phyloP scores from a whole-genome alignment of 2,329 filamentous ascomycete genomes.

The Zalaria sp. region DNA sequence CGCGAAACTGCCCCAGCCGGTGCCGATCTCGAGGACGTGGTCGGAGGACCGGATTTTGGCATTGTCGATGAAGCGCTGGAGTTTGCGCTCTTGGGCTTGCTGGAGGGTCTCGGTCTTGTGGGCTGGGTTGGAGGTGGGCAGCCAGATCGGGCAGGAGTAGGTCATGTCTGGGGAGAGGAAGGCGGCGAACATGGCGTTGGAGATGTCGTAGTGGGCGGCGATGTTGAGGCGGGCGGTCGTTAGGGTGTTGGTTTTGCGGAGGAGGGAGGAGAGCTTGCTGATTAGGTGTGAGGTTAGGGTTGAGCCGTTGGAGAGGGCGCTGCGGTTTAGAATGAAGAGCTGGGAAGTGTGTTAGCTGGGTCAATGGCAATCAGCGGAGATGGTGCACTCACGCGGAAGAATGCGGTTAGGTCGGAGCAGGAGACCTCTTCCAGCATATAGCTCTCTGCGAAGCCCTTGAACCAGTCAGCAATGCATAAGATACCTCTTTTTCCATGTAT shows the following conservation, averaged over 20 bases:
- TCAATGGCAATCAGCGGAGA: not conserved
- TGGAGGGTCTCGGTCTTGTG: conserved; percentile 44
- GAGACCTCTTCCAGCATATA: conserved; percentile 62
- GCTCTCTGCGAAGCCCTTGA: conserved; percentile 49
- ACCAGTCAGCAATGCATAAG: not conserved
- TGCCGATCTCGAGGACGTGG: conserved; percentile 62
- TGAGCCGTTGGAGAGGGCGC: conserved; percentile 47
- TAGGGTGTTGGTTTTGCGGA: conserved; percentile 32
- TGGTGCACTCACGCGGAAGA: conserved; percentile 35
- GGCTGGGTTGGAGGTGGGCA: conserved; percentile 25
- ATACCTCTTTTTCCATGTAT: not conserved
- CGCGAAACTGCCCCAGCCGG: conserved; percentile 62
- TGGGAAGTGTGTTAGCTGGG: conserved; percentile 15
- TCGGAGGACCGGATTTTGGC: conserved; percentile 49
- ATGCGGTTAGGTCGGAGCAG: conserved; percentile 50
- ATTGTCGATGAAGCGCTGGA: conserved; percentile 51
- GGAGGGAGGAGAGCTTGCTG: conserved; percentile 41
- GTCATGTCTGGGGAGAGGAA: conserved; percentile 66
- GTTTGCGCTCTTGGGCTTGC: conserved; percentile 52
- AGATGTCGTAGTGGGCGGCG: conserved; percentile 61
- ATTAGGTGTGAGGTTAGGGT: conserved; percentile 48
- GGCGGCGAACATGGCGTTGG: conserved; percentile 61
- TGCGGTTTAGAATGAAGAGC: conserved; percentile 59
- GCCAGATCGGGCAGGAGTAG: conserved; percentile 59
- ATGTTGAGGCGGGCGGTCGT: conserved; percentile 49